These are phyloP conservation scores for Gigaspora rosea DNA, from an alignment of 192 early-diverging fungal species.

Conservation along the genomic window DNA sequence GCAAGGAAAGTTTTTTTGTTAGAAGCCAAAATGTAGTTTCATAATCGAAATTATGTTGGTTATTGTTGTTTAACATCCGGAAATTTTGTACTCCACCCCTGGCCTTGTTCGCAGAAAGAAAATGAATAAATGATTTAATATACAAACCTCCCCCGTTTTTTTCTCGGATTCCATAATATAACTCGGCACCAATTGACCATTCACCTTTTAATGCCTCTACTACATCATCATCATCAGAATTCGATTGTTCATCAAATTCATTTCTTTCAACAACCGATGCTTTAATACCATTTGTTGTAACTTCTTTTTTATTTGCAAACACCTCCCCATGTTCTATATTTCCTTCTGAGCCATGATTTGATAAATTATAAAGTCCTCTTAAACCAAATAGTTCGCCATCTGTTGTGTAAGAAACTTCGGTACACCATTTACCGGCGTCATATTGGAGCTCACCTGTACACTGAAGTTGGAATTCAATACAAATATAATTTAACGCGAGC, in stretches of 20 bases:
- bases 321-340: slow-evolving; percentile 44
- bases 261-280: neutral
- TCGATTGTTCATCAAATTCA: slow-evolving; percentile 4
- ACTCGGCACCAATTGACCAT: slow-evolving; percentile 69
- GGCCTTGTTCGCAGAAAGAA: too few species aligned
- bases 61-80: too few species aligned
- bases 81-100: too few species aligned
- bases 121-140: neutral
- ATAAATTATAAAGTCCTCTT: slow-evolving; percentile 79
- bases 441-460: slow-evolving; percentile 70
- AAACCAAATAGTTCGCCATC: slow-evolving; percentile 80
- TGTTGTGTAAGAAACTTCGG: slow-evolving; percentile 73
- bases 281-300: neutral
- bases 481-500: neutral
- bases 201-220: slow-evolving; percentile 45
- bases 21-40: too few species aligned
- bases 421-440: slow-evolving; percentile 69
- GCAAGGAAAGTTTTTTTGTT: too few species aligned
- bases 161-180: slow-evolving; percentile 77
- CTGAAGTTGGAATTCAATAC: slow-evolving; percentile 36
- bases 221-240: slow-evolving; percentile 33
- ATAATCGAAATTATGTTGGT: too few species aligned
- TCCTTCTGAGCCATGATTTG: slow-evolving; percentile 33
- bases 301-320: slow-evolving; percentile 44
- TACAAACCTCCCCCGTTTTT: slow-evolving; percentile 83